These are phyloP conservation scores for Paraphaeosphaeria minitans DNA, from an alignment of 2,329 filamentous ascomycete genomes.

Conservation along the genomic window DNA sequence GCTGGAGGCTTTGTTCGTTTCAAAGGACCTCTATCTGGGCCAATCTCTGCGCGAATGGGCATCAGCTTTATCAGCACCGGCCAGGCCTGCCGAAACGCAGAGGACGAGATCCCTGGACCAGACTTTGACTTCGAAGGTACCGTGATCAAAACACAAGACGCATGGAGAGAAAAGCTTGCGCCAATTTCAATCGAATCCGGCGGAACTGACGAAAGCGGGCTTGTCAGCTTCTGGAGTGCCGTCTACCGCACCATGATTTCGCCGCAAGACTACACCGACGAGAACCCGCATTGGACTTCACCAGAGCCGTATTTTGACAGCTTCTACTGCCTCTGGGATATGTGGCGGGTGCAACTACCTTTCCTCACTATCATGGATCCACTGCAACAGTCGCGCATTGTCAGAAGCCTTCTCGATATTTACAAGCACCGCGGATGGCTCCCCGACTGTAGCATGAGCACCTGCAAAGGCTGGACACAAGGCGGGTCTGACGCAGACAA, in stretches of 20 bases:
- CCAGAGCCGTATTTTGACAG: constrained; percentile 54
- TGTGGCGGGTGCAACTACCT: constrained; percentile 61
- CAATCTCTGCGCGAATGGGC: constrained; percentile 69
- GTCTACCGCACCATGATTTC: constrained; percentile 53
- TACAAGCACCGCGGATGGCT: constrained; percentile 75
- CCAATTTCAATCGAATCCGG: constrained; percentile 47
- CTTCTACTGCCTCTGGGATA: constrained; percentile 66
- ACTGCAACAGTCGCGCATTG: constrained; percentile 65
- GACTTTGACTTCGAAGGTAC: constrained; percentile 66
- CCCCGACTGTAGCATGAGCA: constrained; percentile 78
- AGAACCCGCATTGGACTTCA: constrained; percentile 54
- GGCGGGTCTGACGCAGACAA: constrained; percentile 78
- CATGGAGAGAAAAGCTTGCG: constrained; percentile 49
- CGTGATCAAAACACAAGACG: constrained; percentile 47
- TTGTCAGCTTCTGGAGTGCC: constrained; percentile 52
- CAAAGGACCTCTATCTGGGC: constrained; percentile 62
- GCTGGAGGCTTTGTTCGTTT: constrained; percentile 43
- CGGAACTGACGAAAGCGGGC: constrained; percentile 43
- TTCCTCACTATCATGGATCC: constrained; percentile 73
- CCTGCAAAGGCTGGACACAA: constrained; percentile 76
- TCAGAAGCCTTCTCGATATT: constrained; percentile 72
- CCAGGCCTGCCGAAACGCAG: constrained; percentile 71
- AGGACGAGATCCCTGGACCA: constrained; percentile 66
- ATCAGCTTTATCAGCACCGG: constrained; percentile 70
- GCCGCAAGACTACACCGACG: constrained; percentile 55